Conservation (phyloP, 2,329 filamentous ascomycete species). For the Epichloe coenophiala region DNA sequence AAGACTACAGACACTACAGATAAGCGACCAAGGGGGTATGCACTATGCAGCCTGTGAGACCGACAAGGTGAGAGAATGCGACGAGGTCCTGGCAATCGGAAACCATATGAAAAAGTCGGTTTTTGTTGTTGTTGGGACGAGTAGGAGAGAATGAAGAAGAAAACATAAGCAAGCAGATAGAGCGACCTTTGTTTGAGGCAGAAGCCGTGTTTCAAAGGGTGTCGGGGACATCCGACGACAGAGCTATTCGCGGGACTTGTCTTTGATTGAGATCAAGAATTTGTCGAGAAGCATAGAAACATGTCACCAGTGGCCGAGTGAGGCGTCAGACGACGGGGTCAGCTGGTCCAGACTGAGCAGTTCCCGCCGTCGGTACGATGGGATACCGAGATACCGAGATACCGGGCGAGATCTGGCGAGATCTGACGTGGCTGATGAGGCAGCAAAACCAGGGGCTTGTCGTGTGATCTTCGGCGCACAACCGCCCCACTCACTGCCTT, state of each 20-base stretch:
- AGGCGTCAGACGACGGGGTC: not conserved
- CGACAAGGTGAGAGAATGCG: not conserved
- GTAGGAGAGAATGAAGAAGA: not conserved
- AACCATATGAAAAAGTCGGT: not conserved
- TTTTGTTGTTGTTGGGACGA: not conserved
- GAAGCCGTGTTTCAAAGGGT: not conserved
- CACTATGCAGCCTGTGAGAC: too few relatives aligned
- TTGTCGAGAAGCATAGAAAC: not conserved
- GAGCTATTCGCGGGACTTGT: not conserved
- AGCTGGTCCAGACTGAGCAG: not conserved
- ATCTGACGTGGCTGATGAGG: constrained; percentile 11
- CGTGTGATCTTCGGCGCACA: not conserved
- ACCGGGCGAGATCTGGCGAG: constrained; percentile 7
- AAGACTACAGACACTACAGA: too few relatives aligned
- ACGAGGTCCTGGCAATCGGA: not conserved
- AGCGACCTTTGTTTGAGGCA: not conserved
- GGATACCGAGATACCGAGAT: not conserved
- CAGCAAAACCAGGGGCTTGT: not conserved
- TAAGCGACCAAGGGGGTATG: too few relatives aligned
- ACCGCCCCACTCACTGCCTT: not conserved
- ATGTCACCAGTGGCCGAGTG: not conserved
- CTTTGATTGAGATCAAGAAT: not conserved
- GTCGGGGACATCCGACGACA: too few relatives aligned
- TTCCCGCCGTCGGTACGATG: not conserved
- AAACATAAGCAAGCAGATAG: not conserved